Percentiles rank a stretch among this genome's conserved stretches.
phyloP scores from a whole-genome alignment of 2,329 filamentous ascomycete species.

The Blumeriella jaapii region DNA sequence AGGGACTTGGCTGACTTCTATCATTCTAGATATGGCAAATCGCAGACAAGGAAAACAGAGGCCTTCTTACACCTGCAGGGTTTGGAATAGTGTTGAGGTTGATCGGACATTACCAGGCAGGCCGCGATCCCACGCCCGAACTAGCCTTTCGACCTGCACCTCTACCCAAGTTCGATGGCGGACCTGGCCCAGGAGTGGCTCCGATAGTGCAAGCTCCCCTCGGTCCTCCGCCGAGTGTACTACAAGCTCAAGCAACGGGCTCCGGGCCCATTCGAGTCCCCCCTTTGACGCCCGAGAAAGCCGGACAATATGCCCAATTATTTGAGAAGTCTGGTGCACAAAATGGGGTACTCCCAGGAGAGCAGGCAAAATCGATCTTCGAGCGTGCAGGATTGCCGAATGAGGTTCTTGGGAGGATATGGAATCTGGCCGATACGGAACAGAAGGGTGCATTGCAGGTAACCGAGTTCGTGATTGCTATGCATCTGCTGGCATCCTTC shows the following conservation, averaged over 20 bases:
- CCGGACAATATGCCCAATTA: conserved; percentile 74
- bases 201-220: conserved; percentile 40
- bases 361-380: conserved; percentile 87
- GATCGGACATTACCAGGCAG: conserved; percentile 90
- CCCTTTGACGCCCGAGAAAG: conserved; percentile 77
- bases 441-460: conserved; percentile 76
- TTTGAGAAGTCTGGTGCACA: conserved; percentile 82
- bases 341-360: conserved; percentile 67
- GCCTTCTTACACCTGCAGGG: conserved; percentile 81
- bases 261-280: conserved; percentile 72
- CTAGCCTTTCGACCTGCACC: conserved; percentile 77
- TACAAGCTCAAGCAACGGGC: conserved; percentile 48
- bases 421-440: conserved; percentile 89
- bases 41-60: conserved; percentile 91
- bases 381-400: conserved; percentile 85
- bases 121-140: conserved; percentile 68
- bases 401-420: conserved; percentile 86
- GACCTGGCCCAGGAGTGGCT: conserved; percentile 32
- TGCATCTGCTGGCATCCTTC: conserved; percentile 90
- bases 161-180: conserved; percentile 83
- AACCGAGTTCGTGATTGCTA: conserved; percentile 94
- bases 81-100: conserved; percentile 88
- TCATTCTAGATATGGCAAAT: conserved; percentile 86
- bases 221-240: conserved; percentile 30
- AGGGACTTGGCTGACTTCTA: conserved; percentile 16